Evolutionary conservation across 768 basidiomycete genomes (phyloP), one percentile per base, ranked within the genome.

Genomic region (Boletellus ananas): DNA sequence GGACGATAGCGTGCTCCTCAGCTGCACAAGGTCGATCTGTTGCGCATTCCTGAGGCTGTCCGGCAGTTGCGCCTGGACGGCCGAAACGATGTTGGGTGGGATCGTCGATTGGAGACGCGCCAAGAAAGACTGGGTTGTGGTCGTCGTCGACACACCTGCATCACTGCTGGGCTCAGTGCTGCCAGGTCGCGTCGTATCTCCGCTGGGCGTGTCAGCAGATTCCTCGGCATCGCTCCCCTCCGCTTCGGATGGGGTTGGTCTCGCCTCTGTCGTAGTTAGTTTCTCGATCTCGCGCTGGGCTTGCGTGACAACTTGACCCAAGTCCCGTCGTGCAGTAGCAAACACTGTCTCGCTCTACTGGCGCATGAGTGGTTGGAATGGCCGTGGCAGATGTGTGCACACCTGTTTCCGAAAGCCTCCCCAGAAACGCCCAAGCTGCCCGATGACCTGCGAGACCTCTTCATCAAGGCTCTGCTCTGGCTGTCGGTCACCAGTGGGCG

Each of bases 341-440:
- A 91, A 62, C 4, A 78, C 86, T 35, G 64, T 76, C 68, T 87
- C 85, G 61, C 88, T 84, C 89, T 91, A 51, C 47, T 35, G 49
- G 7, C 37, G 36, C 58, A 41, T 52, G 13, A 42, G 21, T 39
- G 48, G 38, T 23, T 17, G 14, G 14, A 40, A 34, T 9, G 27
- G 43, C 18, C 23, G 37, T 3, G n/a, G 17, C 12, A 11, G 14
- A 25, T 43, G 38, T n/a, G 4, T 43, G 61, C 81, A 56, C 58
- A 83, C 92, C 83, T 94, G 92, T 66, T 87, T 89, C 74, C 84
- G 81, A 62, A 94, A 87, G 27, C 90, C 88, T 39, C 91, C 91
- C 94, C 94, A 96, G 63, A 93, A 85, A 45, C 85, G 76, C 25
- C 85, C 83, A 12, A 95, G 73, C 60, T 90, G 86, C n/a, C 89